These are phyloP conservation scores for Melocanna baccifera DNA, from an alignment of 176 grass and related monocot genomes.

Conservation along the genomic window DNA sequence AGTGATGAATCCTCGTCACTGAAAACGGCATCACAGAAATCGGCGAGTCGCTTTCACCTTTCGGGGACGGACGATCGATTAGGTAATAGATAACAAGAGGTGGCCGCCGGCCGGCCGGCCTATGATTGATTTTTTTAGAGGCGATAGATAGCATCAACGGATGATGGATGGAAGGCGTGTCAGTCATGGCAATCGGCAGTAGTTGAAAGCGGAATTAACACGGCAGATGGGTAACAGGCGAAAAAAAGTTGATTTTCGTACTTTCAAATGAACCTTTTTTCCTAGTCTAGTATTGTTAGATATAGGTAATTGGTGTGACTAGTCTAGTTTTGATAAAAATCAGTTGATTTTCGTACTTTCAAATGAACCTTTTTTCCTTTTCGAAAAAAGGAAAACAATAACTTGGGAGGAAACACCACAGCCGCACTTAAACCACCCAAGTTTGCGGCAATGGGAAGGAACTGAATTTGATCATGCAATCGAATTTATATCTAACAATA, in stretches of 20 bases:
- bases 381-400: too few relatives aligned
- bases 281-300: too few relatives aligned
- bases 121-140: not conserved
- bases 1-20: not conserved
- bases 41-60: not conserved
- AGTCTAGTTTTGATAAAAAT: too few relatives aligned
- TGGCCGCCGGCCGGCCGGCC: not conserved
- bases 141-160: not conserved
- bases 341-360: too few relatives aligned
- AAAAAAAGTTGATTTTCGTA: too few relatives aligned
- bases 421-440: not conserved
- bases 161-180: not conserved
- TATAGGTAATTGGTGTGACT: too few relatives aligned
- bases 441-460: not conserved
- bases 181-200: not conserved
- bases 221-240: too few relatives aligned
- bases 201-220: not conserved
- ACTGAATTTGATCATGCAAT: not conserved
- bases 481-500: constrained; percentile 4
- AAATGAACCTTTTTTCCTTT: too few relatives aligned
- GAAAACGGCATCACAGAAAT: not conserved
- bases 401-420: not conserved
- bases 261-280: too few relatives aligned
- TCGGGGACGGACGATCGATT: not conserved
- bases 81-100: not conserved